A percentile compares a stretch with the other conserved stretches of the same genome.
phyloP scores from a whole-genome alignment of 2,329 filamentous ascomycete genomes.

The Fusarium protoensiforme region DNA sequence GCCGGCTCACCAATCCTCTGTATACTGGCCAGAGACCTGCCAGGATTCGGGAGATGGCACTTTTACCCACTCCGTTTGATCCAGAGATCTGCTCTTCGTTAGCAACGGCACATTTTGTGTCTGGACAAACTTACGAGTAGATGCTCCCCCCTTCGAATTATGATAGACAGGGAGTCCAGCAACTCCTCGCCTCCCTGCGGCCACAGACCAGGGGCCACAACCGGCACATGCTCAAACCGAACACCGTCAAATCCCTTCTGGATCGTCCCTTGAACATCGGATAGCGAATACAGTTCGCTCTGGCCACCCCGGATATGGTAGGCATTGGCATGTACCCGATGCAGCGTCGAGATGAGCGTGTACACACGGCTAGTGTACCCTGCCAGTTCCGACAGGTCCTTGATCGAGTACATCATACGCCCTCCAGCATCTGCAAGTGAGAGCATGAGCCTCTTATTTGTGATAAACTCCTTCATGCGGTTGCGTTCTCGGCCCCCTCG shows the following conservation, averaged over 20 bases:
- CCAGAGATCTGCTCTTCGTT: slow-evolving; percentile 75
- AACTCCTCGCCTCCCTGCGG: slow-evolving; percentile 93
- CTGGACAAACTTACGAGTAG: slow-evolving; percentile 68
- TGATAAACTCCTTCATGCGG: slow-evolving; percentile 99
- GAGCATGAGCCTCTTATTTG: slow-evolving; percentile 97
- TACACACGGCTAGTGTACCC: slow-evolving; percentile 97
- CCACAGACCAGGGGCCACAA: slow-evolving; percentile 89
- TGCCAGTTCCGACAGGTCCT: slow-evolving; percentile 94
- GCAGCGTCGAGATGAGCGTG: slow-evolving; percentile 92
- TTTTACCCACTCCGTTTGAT: slow-evolving; percentile 94
- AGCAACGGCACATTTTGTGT: slow-evolving; percentile 10
- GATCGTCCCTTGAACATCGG: slow-evolving; percentile 91
- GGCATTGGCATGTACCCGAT: slow-evolving; percentile 90
- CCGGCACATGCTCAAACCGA: slow-evolving; percentile 89
- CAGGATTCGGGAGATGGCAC: slow-evolving; percentile 85
- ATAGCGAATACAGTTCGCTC: slow-evolving; percentile 86
- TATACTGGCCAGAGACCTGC: slow-evolving; percentile 97
- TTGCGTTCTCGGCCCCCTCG: slow-evolving; percentile 76
- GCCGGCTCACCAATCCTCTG: slow-evolving; percentile 88
- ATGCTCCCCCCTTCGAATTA: slow-evolving; percentile 91
- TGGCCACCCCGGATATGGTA: slow-evolving; percentile 77
- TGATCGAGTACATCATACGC: slow-evolving; percentile 99
- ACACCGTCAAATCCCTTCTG: slow-evolving; percentile 97
- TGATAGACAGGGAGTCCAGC: slow-evolving; percentile 87
- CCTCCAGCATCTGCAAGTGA: slow-evolving; percentile 96